These are phyloP conservation scores for Penicillium sp. DNA, from an alignment of 2,329 filamentous ascomycete species.

Conservation along the genomic window DNA sequence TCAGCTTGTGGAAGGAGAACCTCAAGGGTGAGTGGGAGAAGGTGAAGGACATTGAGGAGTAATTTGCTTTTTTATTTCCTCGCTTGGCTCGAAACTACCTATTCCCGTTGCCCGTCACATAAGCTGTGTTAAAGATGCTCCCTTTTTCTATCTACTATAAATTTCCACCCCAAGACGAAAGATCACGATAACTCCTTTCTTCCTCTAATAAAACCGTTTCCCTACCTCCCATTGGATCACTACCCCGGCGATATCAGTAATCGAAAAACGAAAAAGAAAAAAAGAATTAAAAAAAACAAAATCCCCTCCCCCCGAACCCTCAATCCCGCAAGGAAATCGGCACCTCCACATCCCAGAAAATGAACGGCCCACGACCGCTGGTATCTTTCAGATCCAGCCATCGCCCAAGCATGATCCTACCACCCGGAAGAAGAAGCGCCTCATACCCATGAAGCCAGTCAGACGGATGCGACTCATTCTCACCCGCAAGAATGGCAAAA, in stretches of 20 bases:
- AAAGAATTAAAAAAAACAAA: too few species aligned
- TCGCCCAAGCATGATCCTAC: slow-evolving; percentile 52
- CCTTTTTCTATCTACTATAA: slow-evolving; percentile 3
- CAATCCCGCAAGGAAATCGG: neutral
- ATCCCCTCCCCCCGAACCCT: neutral
- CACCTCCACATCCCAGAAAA: slow-evolving; percentile 36
- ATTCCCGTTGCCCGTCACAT: slow-evolving; percentile 21
- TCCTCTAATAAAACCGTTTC: neutral
- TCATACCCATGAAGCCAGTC: slow-evolving; percentile 52
- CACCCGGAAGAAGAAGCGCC: slow-evolving; percentile 52
- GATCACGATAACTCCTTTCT: neutral
- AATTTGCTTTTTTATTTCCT: slow-evolving; percentile 19
- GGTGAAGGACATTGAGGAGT: slow-evolving; percentile 95
- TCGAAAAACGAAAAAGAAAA: too few species aligned
- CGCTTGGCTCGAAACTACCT: slow-evolving; percentile 16
- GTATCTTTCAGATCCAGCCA: slow-evolving; percentile 45
- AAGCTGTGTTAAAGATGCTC: slow-evolving; percentile 10
- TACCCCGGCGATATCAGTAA: too few species aligned
- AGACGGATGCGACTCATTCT: slow-evolving; percentile 18
- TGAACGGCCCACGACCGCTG: slow-evolving; percentile 32
- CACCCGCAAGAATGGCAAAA: slow-evolving; percentile 27
- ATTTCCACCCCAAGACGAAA: slow-evolving; percentile 2
- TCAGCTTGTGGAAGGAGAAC: slow-evolving; percentile 98
- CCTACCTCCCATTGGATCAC: too few species aligned
- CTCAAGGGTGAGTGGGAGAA: slow-evolving; percentile 95